phyloP scores from a whole-genome alignment of 495 filamentous ascomycete species.

The Neurospora sp. region DNA sequence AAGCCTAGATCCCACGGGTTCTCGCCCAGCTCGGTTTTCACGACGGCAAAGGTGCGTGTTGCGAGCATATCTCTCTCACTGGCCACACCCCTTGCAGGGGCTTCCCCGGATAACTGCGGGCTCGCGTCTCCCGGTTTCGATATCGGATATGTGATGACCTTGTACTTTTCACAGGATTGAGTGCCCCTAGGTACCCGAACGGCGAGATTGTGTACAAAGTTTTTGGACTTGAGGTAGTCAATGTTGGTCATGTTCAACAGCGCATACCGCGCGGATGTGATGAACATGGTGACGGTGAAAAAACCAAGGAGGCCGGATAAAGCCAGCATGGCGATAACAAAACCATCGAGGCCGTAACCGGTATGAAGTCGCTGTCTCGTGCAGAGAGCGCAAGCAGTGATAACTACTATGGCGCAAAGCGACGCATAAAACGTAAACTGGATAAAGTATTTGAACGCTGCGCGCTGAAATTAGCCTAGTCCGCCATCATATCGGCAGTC shows the following conservation, averaged over 20 bases:
- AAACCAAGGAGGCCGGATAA: conserved; percentile 57
- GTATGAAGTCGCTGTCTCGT: conserved; percentile 14
- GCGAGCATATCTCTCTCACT: conserved; percentile 30
- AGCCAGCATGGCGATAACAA: conserved; percentile 26
- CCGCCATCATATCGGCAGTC: background rate
- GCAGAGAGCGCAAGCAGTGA: conserved; percentile 37
- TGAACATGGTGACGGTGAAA: conserved; percentile 64
- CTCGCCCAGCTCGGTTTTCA: conserved; percentile 59
- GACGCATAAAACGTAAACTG: conserved; percentile 69
- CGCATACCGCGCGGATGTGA: conserved; percentile 58
- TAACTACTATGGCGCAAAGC: conserved; percentile 52
- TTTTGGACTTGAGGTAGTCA: conserved; percentile 55
- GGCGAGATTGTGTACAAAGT: conserved; percentile 61
- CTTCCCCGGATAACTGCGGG: conserved; percentile 1
- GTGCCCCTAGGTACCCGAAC: conserved; percentile 52
- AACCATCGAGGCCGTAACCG: conserved; percentile 22
- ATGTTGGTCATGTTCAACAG: conserved; percentile 69
- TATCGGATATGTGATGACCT: conserved; percentile 32
- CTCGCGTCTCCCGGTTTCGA: conserved; percentile 12
- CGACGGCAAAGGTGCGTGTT: conserved; percentile 62
- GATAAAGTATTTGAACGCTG: conserved; percentile 77
- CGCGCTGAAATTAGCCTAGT: background rate
- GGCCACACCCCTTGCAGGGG: background rate
- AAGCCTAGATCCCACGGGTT: conserved; percentile 69
- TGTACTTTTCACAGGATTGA: conserved; percentile 28